These are phyloP conservation scores for Lichtheimia hyalospora DNA, from an alignment of 371 early-diverging fungal species.

Conservation along the genomic window DNA sequence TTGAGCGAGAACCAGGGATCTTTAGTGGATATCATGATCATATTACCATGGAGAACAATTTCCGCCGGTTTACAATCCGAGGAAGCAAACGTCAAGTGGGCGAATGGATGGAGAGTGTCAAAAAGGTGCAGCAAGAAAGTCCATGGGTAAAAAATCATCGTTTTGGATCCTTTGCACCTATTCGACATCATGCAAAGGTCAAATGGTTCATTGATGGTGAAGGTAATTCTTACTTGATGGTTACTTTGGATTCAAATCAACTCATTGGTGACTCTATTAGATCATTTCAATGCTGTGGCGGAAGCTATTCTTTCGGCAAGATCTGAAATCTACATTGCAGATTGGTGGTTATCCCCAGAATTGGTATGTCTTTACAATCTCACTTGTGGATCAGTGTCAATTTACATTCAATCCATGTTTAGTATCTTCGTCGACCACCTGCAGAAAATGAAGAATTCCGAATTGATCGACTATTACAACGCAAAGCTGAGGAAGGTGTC, in stretches of 20 bases:
- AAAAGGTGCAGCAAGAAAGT: conserved; percentile 56
- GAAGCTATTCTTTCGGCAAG: conserved; percentile 75
- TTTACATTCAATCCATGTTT: background rate
- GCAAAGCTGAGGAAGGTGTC: conserved; percentile 88
- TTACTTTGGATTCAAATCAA: background rate
- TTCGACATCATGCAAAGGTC: conserved; percentile 63
- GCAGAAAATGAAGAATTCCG: conserved; percentile 72
- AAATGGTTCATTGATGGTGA: conserved; percentile 85
- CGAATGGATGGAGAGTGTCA: conserved; percentile 65
- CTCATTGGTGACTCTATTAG: conserved; percentile 26
- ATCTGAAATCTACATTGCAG: conserved; percentile 73
- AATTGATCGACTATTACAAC: conserved; percentile 79
- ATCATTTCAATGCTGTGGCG: conserved; percentile 80
- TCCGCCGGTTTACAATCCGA: conserved; percentile 67
- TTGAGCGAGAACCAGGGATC: conserved; percentile 26
- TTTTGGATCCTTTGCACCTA: conserved; percentile 81
- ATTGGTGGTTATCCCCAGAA: conserved; percentile 52
- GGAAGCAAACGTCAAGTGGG: conserved; percentile 63
- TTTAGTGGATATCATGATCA: conserved; percentile 37
- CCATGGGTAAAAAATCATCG: conserved; percentile 76
- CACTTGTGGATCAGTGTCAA: background rate
- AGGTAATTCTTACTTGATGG: conserved; percentile 16
- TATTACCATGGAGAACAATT: conserved; percentile 53
- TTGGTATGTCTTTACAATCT: conserved; percentile 22
- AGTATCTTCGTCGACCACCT: conserved; percentile 81